These are phyloP conservation scores for Solanum ahanhuiri DNA, from an alignment of 257 asterid genomes.

Conservation along the genomic window DNA sequence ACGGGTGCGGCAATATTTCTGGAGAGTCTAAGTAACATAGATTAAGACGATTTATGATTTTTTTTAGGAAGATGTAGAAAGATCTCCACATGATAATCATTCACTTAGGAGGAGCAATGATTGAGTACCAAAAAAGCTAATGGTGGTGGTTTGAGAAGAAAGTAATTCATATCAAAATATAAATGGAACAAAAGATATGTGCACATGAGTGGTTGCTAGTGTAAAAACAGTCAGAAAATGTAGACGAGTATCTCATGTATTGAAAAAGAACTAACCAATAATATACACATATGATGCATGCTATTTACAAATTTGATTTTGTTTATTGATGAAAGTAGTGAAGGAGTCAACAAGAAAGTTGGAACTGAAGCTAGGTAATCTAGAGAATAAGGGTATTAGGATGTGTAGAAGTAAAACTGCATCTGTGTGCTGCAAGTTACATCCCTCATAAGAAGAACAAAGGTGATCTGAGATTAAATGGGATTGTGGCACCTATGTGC, in stretches of 20 bases:
- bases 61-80: not conserved
- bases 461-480: not conserved
- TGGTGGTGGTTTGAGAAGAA: not conserved
- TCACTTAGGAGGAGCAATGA: not conserved
- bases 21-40: not conserved
- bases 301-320: not conserved
- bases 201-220: not conserved
- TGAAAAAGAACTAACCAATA: not conserved
- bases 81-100: not conserved
- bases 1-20: not conserved
- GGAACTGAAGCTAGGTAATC: not conserved
- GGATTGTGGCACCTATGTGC: not conserved
- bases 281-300: not conserved
- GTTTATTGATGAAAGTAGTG: not conserved
- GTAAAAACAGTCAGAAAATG: not conserved
- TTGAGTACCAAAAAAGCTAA: not conserved
- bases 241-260: not conserved
- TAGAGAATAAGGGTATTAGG: not conserved
- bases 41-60: not conserved
- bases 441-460: not conserved
- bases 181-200: not conserved
- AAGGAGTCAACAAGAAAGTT: not conserved
- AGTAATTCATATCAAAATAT: not conserved
- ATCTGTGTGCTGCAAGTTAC: not conserved
- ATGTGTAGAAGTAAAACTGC: not conserved